phyloP scores from a whole-genome alignment of 805 yeast genomes.

The Maudiozyma serrabonitensis region DNA sequence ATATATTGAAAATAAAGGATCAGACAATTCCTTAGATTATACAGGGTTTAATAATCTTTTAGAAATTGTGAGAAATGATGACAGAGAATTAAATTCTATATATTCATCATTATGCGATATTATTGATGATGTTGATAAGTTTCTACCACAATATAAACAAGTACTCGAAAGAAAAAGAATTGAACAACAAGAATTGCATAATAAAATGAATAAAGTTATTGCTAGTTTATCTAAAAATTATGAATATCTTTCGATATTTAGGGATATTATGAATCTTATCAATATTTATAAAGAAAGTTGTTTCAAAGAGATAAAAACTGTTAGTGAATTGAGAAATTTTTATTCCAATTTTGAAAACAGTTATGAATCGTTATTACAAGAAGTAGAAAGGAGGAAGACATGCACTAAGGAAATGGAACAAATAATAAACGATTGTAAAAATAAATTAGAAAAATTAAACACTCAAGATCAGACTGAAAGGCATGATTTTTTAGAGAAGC shows the following conservation, averaged over 20 bases:
- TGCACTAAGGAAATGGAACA: slow-evolving; percentile 33
- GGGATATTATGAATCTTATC: slow-evolving; percentile 25
- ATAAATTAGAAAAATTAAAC: slow-evolving; percentile 31
- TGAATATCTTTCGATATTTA: slow-evolving; percentile 23
- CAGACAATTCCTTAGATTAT: not conserved
- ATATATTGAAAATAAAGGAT: slow-evolving; percentile 17
- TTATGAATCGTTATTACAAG: slow-evolving; percentile 43
- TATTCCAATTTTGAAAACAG: slow-evolving; percentile 42
- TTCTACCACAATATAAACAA: slow-evolving; percentile 18
- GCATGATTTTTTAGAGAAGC: slow-evolving; percentile 33
- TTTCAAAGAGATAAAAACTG: slow-evolving; percentile 17
- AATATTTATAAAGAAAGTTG: slow-evolving; percentile 27
- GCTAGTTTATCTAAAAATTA: slow-evolving; percentile 21
- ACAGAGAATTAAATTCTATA: slow-evolving; percentile 48
- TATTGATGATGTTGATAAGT: slow-evolving; percentile 20
- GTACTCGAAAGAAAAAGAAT: slow-evolving; percentile 25
- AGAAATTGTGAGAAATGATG: slow-evolving; percentile 42
- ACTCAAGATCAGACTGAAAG: slow-evolving; percentile 38
- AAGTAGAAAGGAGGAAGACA: slow-evolving; percentile 40
- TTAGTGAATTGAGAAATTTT: slow-evolving; percentile 36
- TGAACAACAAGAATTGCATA: slow-evolving; percentile 12
- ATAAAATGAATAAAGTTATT: slow-evolving; percentile 11
- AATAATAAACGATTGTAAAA: slow-evolving; percentile 35
- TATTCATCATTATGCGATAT: slow-evolving; percentile 37
- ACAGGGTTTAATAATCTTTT: slow-evolving; percentile 33